Percentiles rank a stretch among this genome's conserved stretches.
phyloP scores from a whole-genome alignment of 345 rosid species.

The Zanthoxylum bungeanum region DNA sequence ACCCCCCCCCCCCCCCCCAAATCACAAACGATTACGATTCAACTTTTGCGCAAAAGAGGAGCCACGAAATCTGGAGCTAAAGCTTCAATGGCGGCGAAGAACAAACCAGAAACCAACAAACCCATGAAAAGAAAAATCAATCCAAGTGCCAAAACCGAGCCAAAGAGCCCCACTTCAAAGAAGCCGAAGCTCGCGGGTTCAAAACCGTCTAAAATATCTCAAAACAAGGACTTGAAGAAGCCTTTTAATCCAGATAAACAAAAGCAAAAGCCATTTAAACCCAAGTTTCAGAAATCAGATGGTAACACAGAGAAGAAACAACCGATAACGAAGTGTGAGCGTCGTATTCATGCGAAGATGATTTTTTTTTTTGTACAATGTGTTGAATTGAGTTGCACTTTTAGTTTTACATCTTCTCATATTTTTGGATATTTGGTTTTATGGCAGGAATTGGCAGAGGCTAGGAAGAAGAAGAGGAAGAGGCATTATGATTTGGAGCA shows the following conservation, averaged over 20 bases:
- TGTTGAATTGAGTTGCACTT: not conserved
- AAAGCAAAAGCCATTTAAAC: not conserved
- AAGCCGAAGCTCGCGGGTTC: constrained; percentile 35
- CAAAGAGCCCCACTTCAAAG: constrained; percentile 23
- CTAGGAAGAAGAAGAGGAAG: constrained; percentile 87
- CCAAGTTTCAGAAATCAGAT: constrained; percentile 17
- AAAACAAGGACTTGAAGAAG: constrained; percentile 21
- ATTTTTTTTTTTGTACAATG: not conserved
- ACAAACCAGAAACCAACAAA: constrained; percentile 25
- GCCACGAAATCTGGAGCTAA: not conserved
- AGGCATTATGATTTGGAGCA: too few relatives aligned
- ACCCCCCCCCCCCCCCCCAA: too few relatives aligned
- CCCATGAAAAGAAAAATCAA: constrained; percentile 35
- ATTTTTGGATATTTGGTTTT: not conserved
- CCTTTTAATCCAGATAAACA: constrained; percentile 16
- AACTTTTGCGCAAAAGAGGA: not conserved
- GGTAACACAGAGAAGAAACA: constrained; percentile 12
- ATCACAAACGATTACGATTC: not conserved
- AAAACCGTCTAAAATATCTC: not conserved
- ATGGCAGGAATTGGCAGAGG: constrained; percentile 70
- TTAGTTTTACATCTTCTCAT: not conserved
- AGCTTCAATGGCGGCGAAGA: constrained; percentile 51
- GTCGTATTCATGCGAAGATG: too few relatives aligned
- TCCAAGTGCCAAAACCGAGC: constrained; percentile 16
- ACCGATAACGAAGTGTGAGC: constrained; percentile 39